Evolutionary conservation across 2,329 filamentous ascomycete species (phyloP), one percentile per base, ranked within the genome.

Genomic region (Ramularia collo-cygni): DNA sequence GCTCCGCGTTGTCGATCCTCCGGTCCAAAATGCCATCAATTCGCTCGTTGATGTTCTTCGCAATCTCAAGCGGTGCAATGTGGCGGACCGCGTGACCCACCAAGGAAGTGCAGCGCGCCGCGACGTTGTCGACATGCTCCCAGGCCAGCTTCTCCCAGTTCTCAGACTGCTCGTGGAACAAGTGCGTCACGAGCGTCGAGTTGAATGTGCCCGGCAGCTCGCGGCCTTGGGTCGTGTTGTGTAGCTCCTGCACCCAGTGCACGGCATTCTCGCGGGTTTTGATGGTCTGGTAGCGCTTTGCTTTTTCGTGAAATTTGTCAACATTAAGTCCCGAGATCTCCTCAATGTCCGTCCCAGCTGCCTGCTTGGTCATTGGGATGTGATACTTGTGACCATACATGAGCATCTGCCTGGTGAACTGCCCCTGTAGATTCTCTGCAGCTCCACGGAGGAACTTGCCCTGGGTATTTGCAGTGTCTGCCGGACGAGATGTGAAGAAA

Each of bases 171-270:
- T 79, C 69, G 14, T 62, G 61, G 52, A 84, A 84, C 0, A 85
- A 55, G 15, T 81, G 72, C 0, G 64, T 62, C 0, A 83, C 67
- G 8, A 83, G 61, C 38, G 76, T 54, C 0, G 78, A 72, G 43
- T 79, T 79, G 56, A 77, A 81, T 0, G 66, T 75, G 0, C 79
- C 76, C 0, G 76, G 74, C 0, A 84, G 59, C 52, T 84, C 80
- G 4, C 70, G 60, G 1, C 70, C 73, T 71, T 73, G 7, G 67
- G 64, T 35, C 47, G 67, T 41, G 65, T 74, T 26, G 59, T 61
- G 34, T 64, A 75, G 15, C 72, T 81, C 52, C 79, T 93, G 55
- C 66, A 78, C 36, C 77, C 83, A 10, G 0, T 55, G 30, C 3
- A 75, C 55, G 30, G 64, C 70, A 6, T 66, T 54, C 8, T 56